Percentiles rank a stretch among this genome's conserved stretches.
These are phyloP conservation scores for Taphrina populina DNA, from an alignment of 1,139 yeast genomes.

Conservation along the genomic window DNA sequence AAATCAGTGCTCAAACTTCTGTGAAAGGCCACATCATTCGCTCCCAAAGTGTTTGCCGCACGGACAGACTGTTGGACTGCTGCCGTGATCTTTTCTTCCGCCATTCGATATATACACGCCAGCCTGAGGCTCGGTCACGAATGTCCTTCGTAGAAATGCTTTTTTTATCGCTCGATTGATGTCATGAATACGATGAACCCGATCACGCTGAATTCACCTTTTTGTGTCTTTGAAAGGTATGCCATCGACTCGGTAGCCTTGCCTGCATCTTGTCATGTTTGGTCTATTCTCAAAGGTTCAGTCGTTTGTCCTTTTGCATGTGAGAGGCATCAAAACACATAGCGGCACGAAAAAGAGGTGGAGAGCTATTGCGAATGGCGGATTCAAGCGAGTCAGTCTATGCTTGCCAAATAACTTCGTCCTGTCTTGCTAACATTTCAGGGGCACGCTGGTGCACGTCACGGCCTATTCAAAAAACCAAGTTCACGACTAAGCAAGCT, in stretches of 20 bases:
- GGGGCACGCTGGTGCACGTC: constrained; percentile 29
- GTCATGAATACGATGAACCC: too few species aligned
- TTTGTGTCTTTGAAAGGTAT: too few species aligned
- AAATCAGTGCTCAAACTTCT: constrained; percentile 62
- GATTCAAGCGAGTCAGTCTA: constrained; percentile 36
- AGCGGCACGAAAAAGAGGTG: constrained; percentile 34
- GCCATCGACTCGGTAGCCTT: too few species aligned
- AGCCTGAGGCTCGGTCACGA: too few species aligned
- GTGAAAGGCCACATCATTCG: constrained; percentile 77
- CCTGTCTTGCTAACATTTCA: neutral
- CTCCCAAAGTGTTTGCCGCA: constrained; percentile 68
- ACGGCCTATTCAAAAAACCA: constrained; percentile 23
- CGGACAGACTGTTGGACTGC: constrained; percentile 43
- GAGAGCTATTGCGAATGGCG: constrained; percentile 33
- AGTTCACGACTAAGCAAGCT: constrained; percentile 16
- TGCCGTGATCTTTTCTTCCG: constrained; percentile 15
- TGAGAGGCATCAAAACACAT: constrained; percentile 33
- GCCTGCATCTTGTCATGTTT: too few species aligned
- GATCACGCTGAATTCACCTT: too few species aligned
- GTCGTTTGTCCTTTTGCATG: neutral
- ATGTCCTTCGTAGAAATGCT: too few species aligned
- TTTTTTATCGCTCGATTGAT: too few species aligned
- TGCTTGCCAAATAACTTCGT: neutral
- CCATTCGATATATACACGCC: too few species aligned
- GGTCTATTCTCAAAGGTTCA: neutral